Conservation (phyloP, 78 protist genomes). For the Protostelium mycophagum region DNA sequence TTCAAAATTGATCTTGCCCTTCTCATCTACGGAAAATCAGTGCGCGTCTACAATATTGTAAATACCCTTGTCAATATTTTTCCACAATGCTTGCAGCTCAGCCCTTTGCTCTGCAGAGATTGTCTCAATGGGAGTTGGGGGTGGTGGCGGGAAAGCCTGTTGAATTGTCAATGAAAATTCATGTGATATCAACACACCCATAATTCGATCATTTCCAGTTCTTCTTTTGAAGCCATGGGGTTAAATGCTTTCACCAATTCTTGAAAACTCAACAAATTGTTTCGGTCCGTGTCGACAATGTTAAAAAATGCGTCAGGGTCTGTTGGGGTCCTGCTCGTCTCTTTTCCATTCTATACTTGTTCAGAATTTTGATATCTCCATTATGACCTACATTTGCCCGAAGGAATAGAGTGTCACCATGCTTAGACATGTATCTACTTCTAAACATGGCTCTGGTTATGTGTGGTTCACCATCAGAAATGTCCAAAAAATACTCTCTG, state of each 20-base stretch:
- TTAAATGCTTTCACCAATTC: not conserved
- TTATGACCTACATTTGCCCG: not conserved
- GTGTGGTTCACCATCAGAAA: not conserved
- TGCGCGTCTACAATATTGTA: not conserved
- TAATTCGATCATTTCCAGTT: not conserved
- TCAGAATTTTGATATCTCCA: not conserved
- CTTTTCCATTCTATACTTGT: not conserved
- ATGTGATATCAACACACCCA: not conserved
- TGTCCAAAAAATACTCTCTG: not conserved
- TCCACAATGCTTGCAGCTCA: not conserved
- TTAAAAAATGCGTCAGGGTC: not conserved
- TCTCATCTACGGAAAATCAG: not conserved
- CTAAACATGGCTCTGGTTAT: not conserved
- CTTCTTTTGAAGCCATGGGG: not conserved
- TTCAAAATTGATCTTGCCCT: not conserved
- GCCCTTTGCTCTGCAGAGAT: not conserved
- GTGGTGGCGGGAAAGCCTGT: not conserved
- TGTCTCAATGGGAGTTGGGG: not conserved
- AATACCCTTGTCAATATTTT: not conserved
- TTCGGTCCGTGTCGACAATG: not conserved
- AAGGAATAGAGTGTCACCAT: not conserved
- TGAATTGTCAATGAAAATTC: not conserved
- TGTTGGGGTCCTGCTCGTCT: not conserved
- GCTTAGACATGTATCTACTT: not conserved
- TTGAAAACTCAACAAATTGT: not conserved